These are phyloP conservation scores for Sonneratia alba DNA, from an alignment of 345 rosid species.

Conservation along the genomic window DNA sequence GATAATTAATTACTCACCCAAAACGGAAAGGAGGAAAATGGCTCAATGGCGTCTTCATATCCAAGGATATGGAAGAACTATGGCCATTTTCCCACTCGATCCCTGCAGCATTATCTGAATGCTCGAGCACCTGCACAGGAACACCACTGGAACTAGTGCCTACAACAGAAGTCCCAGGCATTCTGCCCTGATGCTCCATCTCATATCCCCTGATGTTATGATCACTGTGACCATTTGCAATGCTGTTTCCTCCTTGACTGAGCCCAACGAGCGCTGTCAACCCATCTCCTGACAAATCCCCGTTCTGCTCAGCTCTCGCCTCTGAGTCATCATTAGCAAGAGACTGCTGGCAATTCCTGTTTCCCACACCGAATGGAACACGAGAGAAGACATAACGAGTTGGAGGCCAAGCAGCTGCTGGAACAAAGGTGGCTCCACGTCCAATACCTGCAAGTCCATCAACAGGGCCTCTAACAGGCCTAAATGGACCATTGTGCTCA, in stretches of 20 bases:
- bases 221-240: conserved; percentile 39
- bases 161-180: conserved; percentile 33
- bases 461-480: conserved; percentile 77
- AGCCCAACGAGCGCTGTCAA: conserved; percentile 82
- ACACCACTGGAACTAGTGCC: conserved; percentile 38
- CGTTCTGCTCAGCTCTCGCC: conserved; percentile 61
- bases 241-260: conserved; percentile 60
- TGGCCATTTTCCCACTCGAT: conserved; percentile 68
- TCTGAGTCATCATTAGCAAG: conserved; percentile 75
- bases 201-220: conserved; percentile 46
- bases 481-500: conserved; percentile 60
- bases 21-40: conserved; percentile 98
- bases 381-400: conserved; percentile 92
- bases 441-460: conserved; percentile 99
- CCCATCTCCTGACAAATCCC: conserved; percentile 75
- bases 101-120: conserved; percentile 49
- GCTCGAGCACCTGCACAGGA: conserved; percentile 57
- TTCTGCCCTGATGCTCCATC: conserved; percentile 33
- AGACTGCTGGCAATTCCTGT: conserved; percentile 73
- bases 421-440: conserved; percentile 70
- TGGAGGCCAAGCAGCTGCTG: conserved; percentile 77
- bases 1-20: conserved; percentile 46
- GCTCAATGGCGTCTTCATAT: conserved; percentile 81
- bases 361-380: conserved; percentile 65
- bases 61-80: conserved; percentile 70